phyloP scores from a whole-genome alignment of 164 flowering plant genomes.

The Vitis vinifera region DNA sequence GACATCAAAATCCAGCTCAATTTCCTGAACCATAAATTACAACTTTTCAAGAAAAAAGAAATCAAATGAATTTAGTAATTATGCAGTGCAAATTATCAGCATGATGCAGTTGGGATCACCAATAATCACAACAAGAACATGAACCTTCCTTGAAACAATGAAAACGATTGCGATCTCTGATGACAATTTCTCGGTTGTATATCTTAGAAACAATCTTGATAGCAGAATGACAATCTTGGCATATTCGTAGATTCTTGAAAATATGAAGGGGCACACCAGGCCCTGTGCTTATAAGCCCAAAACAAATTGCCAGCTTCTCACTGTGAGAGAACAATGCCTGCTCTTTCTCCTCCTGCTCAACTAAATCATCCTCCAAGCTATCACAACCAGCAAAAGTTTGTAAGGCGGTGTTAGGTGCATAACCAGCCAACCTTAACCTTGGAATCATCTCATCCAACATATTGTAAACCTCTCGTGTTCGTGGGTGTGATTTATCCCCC shows the following conservation, averaged over 20 bases:
- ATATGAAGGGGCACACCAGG: conserved; percentile 42
- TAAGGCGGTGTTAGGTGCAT: conserved; percentile 37
- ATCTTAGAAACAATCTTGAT: conserved; percentile 46
- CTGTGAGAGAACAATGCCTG: conserved; percentile 53
- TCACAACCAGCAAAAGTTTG: conserved; percentile 30
- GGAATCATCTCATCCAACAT: conserved; percentile 51
- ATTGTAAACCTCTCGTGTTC: conserved; percentile 33
- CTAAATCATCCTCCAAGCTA: conserved; percentile 12
- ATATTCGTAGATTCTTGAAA: conserved; percentile 61
- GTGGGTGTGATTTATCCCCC: conserved; percentile 65
- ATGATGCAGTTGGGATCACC: conserved; percentile 27
- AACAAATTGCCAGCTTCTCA: conserved; percentile 64
- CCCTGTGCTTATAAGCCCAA: conserved; percentile 51
- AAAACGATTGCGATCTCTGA: conserved; percentile 62
- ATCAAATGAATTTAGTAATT: too few species aligned
- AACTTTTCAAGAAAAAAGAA: too few species aligned
- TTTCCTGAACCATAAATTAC: too few species aligned
- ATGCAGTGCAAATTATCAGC: too few species aligned
- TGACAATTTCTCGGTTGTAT: conserved; percentile 43
- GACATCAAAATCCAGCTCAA: too few species aligned
- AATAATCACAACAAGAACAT: conserved; percentile 64
- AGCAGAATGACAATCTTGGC: conserved; percentile 66
- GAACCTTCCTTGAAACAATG: conserved; percentile 58
- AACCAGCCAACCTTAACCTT: conserved; percentile 43
- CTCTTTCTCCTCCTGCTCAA: conserved; percentile 53